Evolutionary conservation across 768 basidiomycete genomes (phyloP).

Genomic region (Suillus subluteus): DNA sequence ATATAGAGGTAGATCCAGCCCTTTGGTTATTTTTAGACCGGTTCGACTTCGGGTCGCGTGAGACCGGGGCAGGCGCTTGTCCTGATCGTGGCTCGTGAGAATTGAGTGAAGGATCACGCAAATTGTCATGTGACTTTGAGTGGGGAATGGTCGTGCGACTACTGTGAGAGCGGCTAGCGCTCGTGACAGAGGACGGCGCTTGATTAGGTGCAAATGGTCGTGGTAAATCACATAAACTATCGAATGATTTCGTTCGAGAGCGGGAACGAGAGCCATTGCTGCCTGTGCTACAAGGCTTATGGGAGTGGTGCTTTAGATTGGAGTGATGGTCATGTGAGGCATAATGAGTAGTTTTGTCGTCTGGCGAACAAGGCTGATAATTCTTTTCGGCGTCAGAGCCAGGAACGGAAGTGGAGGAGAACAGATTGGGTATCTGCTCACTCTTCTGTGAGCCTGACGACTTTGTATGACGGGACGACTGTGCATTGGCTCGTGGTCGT

Average conservation of each 20-base stretch:
- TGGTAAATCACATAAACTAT: conserved; percentile 25
- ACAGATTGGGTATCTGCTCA: conserved; percentile 19
- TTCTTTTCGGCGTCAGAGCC: conserved; percentile 16
- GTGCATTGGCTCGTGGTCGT: conserved; percentile 24
- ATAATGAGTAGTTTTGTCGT: conserved; percentile 12
- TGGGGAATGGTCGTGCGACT: background rate
- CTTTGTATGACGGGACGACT: conserved; percentile 33
- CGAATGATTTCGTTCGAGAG: conserved; percentile 26
- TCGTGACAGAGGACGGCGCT: conserved; percentile 2
- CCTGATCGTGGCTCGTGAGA: background rate
- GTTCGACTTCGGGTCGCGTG: background rate
- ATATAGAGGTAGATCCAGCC: conserved; percentile 5
- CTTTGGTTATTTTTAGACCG: conserved; percentile 8
- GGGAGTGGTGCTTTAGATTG: conserved; percentile 19
- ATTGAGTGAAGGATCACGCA: background rate
- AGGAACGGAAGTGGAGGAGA: conserved; percentile 19
- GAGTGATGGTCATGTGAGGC: conserved; percentile 18
- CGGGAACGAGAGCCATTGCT: conserved; percentile 22
- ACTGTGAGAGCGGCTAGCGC: conserved; percentile 13
- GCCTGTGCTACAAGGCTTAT: conserved; percentile 17
- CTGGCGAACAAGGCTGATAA: conserved; percentile 14
- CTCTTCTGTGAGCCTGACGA: conserved; percentile 35
- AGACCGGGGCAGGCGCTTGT: background rate
- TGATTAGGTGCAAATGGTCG: conserved; percentile 12
- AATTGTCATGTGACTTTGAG: conserved; percentile 6